phyloP scores from a whole-genome alignment of 176 grass and related monocot genomes.

The Ampelocalamus luodianensis region DNA sequence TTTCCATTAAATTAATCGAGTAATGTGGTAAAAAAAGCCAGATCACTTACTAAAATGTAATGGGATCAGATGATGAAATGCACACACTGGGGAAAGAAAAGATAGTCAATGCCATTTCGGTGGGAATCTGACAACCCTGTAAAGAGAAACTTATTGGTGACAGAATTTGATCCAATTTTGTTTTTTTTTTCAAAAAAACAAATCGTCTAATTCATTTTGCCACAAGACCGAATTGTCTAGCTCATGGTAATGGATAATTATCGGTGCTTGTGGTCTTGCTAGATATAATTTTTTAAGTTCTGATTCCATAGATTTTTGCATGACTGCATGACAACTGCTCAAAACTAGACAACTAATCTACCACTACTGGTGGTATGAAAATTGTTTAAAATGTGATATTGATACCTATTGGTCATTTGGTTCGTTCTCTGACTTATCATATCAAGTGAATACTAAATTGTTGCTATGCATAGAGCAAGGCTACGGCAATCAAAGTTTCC shows the following conservation, averaged over 20 bases:
- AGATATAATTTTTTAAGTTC: neutral
- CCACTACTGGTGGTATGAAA: neutral
- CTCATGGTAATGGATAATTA: neutral
- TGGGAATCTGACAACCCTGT: slow-evolving; percentile 22
- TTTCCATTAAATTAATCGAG: slow-evolving; percentile 21
- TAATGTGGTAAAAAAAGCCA: slow-evolving; percentile 20
- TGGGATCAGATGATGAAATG: slow-evolving; percentile 51
- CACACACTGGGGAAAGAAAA: slow-evolving; percentile 37
- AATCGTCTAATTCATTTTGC: slow-evolving; percentile 28
- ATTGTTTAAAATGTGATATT: neutral
- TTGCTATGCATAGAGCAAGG: neutral
- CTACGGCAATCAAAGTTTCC: neutral
- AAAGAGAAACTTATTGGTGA: slow-evolving; percentile 9
- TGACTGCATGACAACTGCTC: neutral
- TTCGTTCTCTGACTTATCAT: slow-evolving; percentile 21
- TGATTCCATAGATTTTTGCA: slow-evolving; percentile 5
- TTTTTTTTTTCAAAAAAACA: neutral
- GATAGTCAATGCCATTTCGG: slow-evolving; percentile 46
- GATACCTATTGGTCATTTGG: neutral
- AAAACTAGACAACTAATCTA: slow-evolving; percentile 16
- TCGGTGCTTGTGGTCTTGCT: neutral
- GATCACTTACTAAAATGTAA: slow-evolving; percentile 41
- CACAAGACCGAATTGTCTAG: neutral
- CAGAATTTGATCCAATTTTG: slow-evolving; percentile 32
- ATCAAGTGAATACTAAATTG: neutral